A percentile compares a stretch with the other conserved stretches of the same genome.
Conservation (phyloP, 352 stramenopile genomes). For the Discostella stelligera region DNA sequence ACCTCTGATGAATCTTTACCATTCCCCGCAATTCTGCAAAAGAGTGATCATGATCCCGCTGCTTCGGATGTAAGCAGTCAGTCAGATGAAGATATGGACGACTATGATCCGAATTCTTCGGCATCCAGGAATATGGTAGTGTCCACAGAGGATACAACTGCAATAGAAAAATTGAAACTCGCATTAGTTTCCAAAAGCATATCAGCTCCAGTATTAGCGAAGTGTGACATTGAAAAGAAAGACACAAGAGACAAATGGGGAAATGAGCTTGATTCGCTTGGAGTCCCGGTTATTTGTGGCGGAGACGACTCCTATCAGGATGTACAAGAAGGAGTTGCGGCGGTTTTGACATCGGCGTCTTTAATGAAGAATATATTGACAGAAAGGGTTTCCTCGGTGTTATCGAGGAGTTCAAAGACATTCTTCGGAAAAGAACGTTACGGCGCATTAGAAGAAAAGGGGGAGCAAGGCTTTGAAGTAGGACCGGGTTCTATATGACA, state of each 20-base stretch:
- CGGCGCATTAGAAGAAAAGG: not conserved
- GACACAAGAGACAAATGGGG: not conserved
- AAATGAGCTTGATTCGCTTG: not conserved
- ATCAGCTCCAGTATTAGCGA: not conserved
- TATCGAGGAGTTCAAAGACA: not conserved
- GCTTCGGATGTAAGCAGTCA: constrained; percentile 8
- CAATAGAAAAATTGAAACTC: constrained; percentile 7
- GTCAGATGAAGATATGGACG: constrained; percentile 12
- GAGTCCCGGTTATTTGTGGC: not conserved
- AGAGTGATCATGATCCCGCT: not conserved
- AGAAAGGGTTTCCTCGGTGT: not conserved
- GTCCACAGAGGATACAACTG: not conserved
- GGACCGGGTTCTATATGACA: not conserved
- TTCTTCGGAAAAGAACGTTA: not conserved
- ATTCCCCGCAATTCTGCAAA: not conserved
- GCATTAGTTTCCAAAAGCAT: not conserved
- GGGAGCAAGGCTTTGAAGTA: not conserved
- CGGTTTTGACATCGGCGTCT: constrained; percentile 3
- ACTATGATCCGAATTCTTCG: not conserved
- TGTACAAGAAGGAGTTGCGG: constrained; percentile 7
- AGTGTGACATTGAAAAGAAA: not conserved
- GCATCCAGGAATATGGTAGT: not conserved
- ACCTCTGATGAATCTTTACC: not conserved
- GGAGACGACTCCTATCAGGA: not conserved
- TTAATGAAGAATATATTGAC: not conserved